Evolutionary conservation across 106 monocot genomes (phyloP).

Genomic region (Dactylorhiza incarnata): DNA sequence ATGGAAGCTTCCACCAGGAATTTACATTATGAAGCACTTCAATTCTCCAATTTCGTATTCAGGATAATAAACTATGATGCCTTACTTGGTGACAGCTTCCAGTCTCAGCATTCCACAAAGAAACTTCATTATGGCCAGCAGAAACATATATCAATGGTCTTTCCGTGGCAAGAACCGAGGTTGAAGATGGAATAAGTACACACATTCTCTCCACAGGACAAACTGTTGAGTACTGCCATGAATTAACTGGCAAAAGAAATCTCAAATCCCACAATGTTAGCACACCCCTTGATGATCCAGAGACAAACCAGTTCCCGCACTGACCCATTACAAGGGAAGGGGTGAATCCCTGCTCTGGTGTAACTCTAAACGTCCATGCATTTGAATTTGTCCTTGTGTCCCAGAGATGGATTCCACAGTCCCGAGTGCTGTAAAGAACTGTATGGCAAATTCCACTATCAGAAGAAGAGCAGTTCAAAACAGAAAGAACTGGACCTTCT

Average conservation of each 20-base stretch:
- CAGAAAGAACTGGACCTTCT: constrained; percentile 82
- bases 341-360: constrained; percentile 68
- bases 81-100: constrained; percentile 95
- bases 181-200: constrained; percentile 60
- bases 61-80: not conserved
- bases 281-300: constrained; percentile 86
- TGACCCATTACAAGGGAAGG: constrained; percentile 79
- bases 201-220: constrained; percentile 83
- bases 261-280: constrained; percentile 93
- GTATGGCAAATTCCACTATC: constrained; percentile 46
- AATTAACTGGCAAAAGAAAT: constrained; percentile 91
- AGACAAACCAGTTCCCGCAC: constrained; percentile 98
- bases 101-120: constrained; percentile 99
- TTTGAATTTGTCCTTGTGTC: constrained; percentile 51
- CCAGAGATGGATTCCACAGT: constrained; percentile 73
- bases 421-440: constrained; percentile 73
- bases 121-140: constrained; percentile 89
- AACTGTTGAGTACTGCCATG: constrained; percentile 70
- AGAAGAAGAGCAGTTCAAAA: constrained; percentile 58
- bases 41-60: not conserved
- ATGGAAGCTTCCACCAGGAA: not conserved
- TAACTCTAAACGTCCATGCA: constrained; percentile 64
- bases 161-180: constrained; percentile 29
- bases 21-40: not conserved
- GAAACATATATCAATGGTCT: constrained; percentile 87